Conservation (phyloP, 768 basidiomycete species). For the Trametes gibbosa region DNA sequence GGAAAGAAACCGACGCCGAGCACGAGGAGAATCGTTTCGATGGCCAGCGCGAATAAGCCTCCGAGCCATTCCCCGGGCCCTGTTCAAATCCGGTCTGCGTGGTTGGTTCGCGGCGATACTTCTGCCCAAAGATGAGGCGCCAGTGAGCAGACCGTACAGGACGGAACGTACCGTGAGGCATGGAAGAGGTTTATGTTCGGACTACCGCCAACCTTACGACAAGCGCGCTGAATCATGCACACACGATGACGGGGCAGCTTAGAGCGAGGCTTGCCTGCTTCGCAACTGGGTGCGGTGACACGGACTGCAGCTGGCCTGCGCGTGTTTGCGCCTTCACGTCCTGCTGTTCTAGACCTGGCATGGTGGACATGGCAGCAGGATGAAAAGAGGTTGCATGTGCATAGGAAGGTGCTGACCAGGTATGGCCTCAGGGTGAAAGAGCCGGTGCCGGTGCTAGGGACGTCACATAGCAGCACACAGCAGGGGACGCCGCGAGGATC, state of each 20-base stretch:
- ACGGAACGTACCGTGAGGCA: too few species aligned
- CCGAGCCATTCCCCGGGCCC: background rate
- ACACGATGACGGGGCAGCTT: background rate
- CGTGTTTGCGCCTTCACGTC: background rate
- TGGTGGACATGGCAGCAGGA: background rate
- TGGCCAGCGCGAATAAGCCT: conserved; percentile 17
- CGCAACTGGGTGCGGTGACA: background rate
- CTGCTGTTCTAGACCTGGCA: background rate
- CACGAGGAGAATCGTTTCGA: conserved; percentile 18
- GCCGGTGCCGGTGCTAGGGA: too few species aligned
- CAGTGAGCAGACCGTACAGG: too few species aligned
- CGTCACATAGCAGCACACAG: too few species aligned
- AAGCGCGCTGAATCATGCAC: too few species aligned
- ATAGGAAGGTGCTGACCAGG: background rate
- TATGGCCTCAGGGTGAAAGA: too few species aligned
- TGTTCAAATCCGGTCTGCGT: background rate
- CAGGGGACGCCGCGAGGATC: too few species aligned
- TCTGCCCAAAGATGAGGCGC: background rate
- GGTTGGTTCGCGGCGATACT: background rate
- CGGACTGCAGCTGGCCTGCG: background rate
- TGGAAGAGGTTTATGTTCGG: too few species aligned
- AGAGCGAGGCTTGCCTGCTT: background rate
- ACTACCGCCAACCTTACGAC: too few species aligned
- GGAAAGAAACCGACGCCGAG: conserved; percentile 21
- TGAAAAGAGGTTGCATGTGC: background rate